Percentiles rank a stretch among this genome's conserved stretches.
Evolutionary conservation across 305 asterid genomes (phyloP).

Genomic region (Fraxinus latifolia): DNA sequence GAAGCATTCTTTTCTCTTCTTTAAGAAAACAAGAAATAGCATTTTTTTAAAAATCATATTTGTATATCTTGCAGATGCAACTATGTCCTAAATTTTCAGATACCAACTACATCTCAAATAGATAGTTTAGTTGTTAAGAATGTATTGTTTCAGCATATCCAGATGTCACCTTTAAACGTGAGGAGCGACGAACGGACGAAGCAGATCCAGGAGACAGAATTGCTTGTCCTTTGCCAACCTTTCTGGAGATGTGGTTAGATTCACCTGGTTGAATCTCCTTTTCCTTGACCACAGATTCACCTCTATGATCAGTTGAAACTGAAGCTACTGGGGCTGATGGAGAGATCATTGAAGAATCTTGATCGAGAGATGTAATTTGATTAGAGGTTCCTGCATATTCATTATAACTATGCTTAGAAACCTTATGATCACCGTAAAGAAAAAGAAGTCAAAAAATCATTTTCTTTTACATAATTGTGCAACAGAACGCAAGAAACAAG

Average conservation of each 20-base stretch:
- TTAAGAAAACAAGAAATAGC: not conserved
- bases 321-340: conserved; percentile 63
- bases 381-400: conserved; percentile 40
- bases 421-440: conserved; percentile 4
- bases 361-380: conserved; percentile 35
- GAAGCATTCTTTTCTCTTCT: not conserved
- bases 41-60: not conserved
- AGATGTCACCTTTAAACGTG: conserved; percentile 59
- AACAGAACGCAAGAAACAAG: not conserved
- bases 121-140: not conserved
- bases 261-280: conserved; percentile 40
- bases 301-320: conserved; percentile 52
- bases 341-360: conserved; percentile 42
- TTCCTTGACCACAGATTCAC: conserved; percentile 43
- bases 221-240: conserved; percentile 38
- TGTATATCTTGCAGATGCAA: not conserved
- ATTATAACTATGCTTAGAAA: conserved; percentile 29
- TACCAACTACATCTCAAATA: not conserved
- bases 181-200: conserved; percentile 60
- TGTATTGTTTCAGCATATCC: not conserved
- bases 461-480: not conserved
- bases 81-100: not conserved
- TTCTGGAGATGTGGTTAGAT: conserved; percentile 37
- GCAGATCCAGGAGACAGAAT: conserved; percentile 59
- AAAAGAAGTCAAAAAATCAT: not conserved